Conservation (phyloP, 2,329 filamentous ascomycete species). For the Setomelanomma holmii region DNA sequence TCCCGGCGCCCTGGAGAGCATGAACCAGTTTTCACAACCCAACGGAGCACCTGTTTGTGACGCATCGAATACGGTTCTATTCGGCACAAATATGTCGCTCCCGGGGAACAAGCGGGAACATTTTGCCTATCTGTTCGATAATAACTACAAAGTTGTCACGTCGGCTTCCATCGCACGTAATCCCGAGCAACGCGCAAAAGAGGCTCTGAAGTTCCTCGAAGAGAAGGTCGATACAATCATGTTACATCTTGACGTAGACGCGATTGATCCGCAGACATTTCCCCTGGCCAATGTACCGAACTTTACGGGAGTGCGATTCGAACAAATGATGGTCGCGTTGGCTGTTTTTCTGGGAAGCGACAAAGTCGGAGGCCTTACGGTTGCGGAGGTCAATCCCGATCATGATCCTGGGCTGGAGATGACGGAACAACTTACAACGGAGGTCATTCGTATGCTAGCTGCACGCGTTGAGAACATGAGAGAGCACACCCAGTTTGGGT, state of each 20-base stretch:
- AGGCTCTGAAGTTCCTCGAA: constrained; percentile 25
- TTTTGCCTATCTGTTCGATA: constrained; percentile 31
- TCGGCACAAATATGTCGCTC: constrained; percentile 17
- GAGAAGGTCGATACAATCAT: constrained; percentile 26
- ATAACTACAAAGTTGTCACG: constrained; percentile 27
- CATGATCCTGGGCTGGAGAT: constrained; percentile 24
- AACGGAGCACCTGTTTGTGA: constrained; percentile 17
- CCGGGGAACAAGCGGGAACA: constrained; percentile 17
- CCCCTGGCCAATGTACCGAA: constrained; percentile 34
- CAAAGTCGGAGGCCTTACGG: constrained; percentile 19
- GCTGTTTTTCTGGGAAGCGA: constrained; percentile 25
- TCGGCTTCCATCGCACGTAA: constrained; percentile 16
- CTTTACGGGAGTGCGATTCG: constrained; percentile 30
- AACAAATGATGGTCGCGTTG: constrained; percentile 24
- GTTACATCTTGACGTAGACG: constrained; percentile 35
- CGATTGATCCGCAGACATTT: constrained; percentile 31
- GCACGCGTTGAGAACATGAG: too few relatives aligned
- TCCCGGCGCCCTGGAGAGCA: constrained; percentile 10
- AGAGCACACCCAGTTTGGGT: too few relatives aligned
- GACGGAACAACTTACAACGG: constrained; percentile 15
- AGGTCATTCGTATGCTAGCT: constrained; percentile 3
- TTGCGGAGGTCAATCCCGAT: constrained; percentile 29
- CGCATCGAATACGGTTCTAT: constrained; percentile 22
- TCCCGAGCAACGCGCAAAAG: constrained; percentile 13
- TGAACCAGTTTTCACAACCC: constrained; percentile 13